Evolutionary conservation across 306 rosid species (phyloP).

Genomic region (Castanea mollissima): DNA sequence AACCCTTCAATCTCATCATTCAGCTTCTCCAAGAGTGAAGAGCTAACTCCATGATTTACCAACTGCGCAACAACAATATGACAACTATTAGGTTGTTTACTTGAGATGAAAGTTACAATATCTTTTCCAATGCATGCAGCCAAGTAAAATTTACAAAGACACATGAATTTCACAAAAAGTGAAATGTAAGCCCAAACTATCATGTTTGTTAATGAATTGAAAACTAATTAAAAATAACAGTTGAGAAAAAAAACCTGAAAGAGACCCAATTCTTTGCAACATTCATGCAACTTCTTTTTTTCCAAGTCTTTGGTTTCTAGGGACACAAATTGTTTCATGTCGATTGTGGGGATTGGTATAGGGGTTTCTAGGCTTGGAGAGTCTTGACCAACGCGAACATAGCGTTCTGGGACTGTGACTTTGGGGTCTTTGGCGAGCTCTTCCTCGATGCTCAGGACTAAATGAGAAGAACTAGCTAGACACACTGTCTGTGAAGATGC

Average conservation of each 20-base stretch:
- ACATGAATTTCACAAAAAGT: too few relatives aligned
- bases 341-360: constrained; percentile 32
- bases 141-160: too few relatives aligned
- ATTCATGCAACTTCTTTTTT: constrained; percentile 28
- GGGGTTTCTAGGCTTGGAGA: not conserved
- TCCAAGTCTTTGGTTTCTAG: constrained; percentile 3
- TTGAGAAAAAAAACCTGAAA: constrained; percentile 30
- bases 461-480: not conserved
- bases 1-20: constrained; percentile 37
- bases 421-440: not conserved
- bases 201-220: not conserved
- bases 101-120: too few relatives aligned
- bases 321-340: constrained; percentile 17
- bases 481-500: not conserved
- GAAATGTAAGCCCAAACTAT: too few relatives aligned
- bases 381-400: constrained; percentile 19
- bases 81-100: not conserved
- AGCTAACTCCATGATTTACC: constrained; percentile 49
- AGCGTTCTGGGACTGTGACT: constrained; percentile 18
- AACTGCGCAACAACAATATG: constrained; percentile 21
- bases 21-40: constrained; percentile 28
- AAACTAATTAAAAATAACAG: not conserved
- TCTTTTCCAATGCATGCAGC: too few relatives aligned
- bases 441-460: not conserved
- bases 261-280: constrained; percentile 45